A percentile compares a stretch with the other conserved stretches of the same genome.
Evolutionary conservation across 2,329 filamentous ascomycete species (phyloP).

Genomic region (Pseudohalonectria lignicola): DNA sequence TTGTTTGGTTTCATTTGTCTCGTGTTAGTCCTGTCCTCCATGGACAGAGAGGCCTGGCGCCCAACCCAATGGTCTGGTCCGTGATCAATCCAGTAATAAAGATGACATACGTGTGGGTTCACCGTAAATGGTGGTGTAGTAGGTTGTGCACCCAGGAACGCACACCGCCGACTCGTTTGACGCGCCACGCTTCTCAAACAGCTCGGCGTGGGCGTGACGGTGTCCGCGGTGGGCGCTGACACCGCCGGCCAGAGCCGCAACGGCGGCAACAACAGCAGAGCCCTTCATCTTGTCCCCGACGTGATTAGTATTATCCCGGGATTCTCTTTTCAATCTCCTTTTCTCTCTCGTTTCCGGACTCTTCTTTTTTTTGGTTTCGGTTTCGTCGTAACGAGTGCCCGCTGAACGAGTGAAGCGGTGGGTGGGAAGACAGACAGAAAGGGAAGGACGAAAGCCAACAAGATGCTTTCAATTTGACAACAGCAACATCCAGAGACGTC

Average conservation of each 20-base stretch:
- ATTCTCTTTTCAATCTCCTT: too few relatives aligned
- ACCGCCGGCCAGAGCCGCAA: slow-evolving; percentile 45
- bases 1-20: too few relatives aligned
- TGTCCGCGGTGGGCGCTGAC: slow-evolving; percentile 47
- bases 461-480: slow-evolving; percentile 36
- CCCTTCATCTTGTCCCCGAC: slow-evolving; percentile 69
- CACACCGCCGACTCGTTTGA: slow-evolving; percentile 39
- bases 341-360: too few relatives aligned
- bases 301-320: too few relatives aligned
- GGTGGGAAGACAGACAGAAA: slow-evolving; percentile 28
- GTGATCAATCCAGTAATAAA: too few relatives aligned
- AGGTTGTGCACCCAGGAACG: slow-evolving; percentile 56
- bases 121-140: slow-evolving; percentile 61
- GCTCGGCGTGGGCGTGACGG: slow-evolving; percentile 48
- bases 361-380: slow-evolving; percentile 15
- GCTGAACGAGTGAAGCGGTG: slow-evolving; percentile 84
- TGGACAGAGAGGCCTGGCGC: too few relatives aligned
- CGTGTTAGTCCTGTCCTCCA: too few relatives aligned
- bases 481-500: slow-evolving; percentile 36
- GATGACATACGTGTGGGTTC: slow-evolving; percentile 50
- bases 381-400: slow-evolving; percentile 57
- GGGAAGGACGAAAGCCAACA: slow-evolving; percentile 39
- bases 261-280: slow-evolving; percentile 53
- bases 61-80: too few relatives aligned
- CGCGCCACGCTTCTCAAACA: slow-evolving; percentile 41